Conservation (phyloP, 495 filamentous ascomycete genomes). For the Clohesyomyces aquaticus region DNA sequence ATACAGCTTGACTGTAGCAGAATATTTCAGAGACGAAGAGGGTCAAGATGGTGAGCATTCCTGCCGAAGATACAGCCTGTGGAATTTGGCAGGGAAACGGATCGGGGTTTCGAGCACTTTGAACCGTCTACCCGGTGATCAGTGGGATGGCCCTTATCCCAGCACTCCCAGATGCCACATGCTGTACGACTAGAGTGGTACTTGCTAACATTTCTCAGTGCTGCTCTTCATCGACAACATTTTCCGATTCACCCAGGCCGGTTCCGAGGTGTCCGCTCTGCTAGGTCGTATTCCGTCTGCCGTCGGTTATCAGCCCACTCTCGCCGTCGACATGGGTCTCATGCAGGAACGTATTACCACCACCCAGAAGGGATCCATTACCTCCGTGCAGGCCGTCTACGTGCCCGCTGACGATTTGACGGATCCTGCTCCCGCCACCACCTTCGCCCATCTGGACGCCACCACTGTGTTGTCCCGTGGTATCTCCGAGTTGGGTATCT, state of each 20-base stretch:
- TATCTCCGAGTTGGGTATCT: constrained; percentile 99
- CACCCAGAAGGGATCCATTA: constrained; percentile 99
- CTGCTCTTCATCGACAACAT: constrained; percentile 99
- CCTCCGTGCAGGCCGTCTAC: constrained; percentile 99
- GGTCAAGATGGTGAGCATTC: constrained; percentile 80
- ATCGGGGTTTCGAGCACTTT: too few species aligned
- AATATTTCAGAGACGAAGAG: constrained; percentile 95
- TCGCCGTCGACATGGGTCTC: constrained; percentile 99
- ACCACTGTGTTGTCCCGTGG: constrained; percentile 99
- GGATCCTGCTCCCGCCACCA: constrained; percentile 98
- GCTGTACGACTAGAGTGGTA: background rate
- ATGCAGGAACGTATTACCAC: constrained; percentile 99
- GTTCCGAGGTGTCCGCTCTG: constrained; percentile 99
- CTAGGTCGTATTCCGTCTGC: constrained; percentile 99
- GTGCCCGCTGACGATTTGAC: constrained; percentile 99
- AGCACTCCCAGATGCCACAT: too few species aligned
- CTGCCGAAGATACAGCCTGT: too few species aligned
- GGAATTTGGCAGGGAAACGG: too few species aligned
- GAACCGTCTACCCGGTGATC: too few species aligned
- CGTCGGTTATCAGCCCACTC: constrained; percentile 99
- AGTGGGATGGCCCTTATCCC: too few species aligned
- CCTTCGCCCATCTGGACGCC: constrained; percentile 99
- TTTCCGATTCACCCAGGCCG: constrained; percentile 99
- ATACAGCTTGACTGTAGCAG: constrained; percentile 65
- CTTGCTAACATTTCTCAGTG: constrained; percentile 50